phyloP scores from a whole-genome alignment of 495 filamentous ascomycete genomes.

The Aspergillus baeticus region DNA sequence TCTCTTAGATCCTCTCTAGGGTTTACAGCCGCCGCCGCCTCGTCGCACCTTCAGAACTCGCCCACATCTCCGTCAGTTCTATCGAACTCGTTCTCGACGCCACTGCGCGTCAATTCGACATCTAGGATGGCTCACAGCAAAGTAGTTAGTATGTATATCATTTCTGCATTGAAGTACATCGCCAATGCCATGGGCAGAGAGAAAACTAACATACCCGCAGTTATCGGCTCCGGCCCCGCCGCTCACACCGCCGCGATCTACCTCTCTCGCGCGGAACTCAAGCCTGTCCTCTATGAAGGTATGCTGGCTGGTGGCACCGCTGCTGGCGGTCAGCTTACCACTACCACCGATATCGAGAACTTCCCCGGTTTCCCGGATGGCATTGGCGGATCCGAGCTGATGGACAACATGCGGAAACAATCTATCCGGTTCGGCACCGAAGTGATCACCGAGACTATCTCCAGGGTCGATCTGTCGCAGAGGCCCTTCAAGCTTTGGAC shows the following conservation, averaged over 20 bases:
- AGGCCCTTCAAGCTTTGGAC: constrained; percentile 90
- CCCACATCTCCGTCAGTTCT: constrained; percentile 41
- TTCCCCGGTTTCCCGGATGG: constrained; percentile 91
- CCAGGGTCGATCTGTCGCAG: constrained; percentile 78
- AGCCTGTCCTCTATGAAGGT: constrained; percentile 91
- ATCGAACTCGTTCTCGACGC: constrained; percentile 38
- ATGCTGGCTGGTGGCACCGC: constrained; percentile 97
- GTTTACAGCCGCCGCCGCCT: constrained; percentile 63
- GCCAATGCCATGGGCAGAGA: not conserved
- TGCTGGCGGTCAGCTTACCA: constrained; percentile 93
- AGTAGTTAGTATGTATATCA: constrained; percentile 63
- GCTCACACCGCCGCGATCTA: constrained; percentile 98
- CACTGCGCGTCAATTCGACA: constrained; percentile 40
- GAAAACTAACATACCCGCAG: constrained; percentile 26
- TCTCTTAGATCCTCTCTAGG: constrained; percentile 59
- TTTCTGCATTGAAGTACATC: not conserved
- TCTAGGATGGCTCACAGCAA: constrained; percentile 74
- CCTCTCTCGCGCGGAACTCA: constrained; percentile 85
- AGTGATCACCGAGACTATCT: constrained; percentile 89
- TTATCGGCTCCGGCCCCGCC: constrained; percentile 92
- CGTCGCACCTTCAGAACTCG: constrained; percentile 57
- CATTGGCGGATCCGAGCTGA: constrained; percentile 80
- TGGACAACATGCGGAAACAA: constrained; percentile 94
- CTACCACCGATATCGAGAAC: constrained; percentile 97
- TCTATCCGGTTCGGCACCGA: constrained; percentile 87